These are phyloP conservation scores for Globisporangium uncinulatum DNA, from an alignment of 352 stramenopile genomes.

Conservation along the genomic window DNA sequence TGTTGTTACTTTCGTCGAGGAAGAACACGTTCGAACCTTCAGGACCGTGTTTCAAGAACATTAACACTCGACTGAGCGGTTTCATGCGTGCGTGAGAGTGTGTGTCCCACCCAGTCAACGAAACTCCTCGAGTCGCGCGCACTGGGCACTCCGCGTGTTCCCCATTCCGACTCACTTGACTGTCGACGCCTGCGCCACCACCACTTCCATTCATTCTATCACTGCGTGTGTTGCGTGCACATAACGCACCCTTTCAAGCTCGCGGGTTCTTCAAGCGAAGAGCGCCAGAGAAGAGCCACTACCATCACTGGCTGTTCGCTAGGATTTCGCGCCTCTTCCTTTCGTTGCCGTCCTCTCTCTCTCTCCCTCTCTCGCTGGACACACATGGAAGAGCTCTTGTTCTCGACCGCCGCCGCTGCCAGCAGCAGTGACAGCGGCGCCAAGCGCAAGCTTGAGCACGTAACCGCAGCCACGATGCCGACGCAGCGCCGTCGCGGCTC, in stretches of 20 bases:
- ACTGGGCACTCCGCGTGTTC: too few species aligned
- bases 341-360: background rate
- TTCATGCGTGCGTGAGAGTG: too few species aligned
- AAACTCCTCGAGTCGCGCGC: background rate
- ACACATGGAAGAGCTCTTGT: conserved; percentile 26
- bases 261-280: background rate
- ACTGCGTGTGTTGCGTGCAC: too few species aligned
- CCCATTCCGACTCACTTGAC: background rate
- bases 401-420: conserved; percentile 8
- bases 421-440: conserved; percentile 16
- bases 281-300: background rate
- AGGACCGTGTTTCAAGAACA: too few species aligned
- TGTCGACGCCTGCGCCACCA: too few species aligned
- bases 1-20: too few species aligned
- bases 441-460: conserved; percentile 60
- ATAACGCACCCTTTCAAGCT: conserved; percentile 3
- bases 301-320: too few species aligned
- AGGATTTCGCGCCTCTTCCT: background rate
- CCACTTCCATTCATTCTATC: background rate
- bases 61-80: too few species aligned
- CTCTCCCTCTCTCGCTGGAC: conserved; percentile 1
- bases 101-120: too few species aligned
- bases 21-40: too few species aligned
- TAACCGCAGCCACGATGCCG: conserved; percentile 10
- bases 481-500: conserved; percentile 33